Evolutionary conservation across 31 red algal genomes (phyloP).

Genomic region (Endocladia muricata): DNA sequence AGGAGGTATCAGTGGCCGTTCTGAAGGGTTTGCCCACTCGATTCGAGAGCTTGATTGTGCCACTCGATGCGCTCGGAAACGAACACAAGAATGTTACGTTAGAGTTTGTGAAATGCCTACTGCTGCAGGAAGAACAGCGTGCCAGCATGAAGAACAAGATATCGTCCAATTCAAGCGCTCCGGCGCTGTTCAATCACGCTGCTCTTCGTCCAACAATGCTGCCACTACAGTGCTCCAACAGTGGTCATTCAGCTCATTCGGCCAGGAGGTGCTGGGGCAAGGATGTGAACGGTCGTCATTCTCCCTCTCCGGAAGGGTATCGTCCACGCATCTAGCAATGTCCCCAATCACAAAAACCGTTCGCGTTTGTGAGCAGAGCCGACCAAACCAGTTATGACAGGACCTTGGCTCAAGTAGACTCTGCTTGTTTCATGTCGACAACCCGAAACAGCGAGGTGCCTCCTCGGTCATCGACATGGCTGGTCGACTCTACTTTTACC

Average conservation of each 20-base stretch:
- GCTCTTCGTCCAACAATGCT: background rate
- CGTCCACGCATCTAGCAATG: background rate
- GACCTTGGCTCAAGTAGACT: background rate
- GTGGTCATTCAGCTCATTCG: slow-evolving; percentile 6
- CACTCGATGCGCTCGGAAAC: slow-evolving; percentile 4
- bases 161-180: background rate
- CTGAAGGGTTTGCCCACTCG: slow-evolving; percentile 3
- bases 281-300: background rate
- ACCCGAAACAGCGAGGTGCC: background rate
- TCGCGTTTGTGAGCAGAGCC: background rate
- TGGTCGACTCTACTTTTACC: slow-evolving; percentile 25
- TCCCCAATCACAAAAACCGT: background rate
- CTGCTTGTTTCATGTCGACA: background rate
- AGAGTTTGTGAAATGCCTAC: slow-evolving; percentile 1
- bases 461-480: background rate
- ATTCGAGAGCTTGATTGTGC: background rate
- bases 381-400: background rate
- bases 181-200: background rate
- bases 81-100: background rate
- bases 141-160: background rate
- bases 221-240: background rate
- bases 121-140: slow-evolving; percentile 10
- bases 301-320: background rate
- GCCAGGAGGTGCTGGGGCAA: background rate
- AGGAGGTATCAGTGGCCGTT: background rate